These are phyloP conservation scores for Pontederia crassipes DNA, from an alignment of 176 grass and related monocot species.

Conservation along the genomic window DNA sequence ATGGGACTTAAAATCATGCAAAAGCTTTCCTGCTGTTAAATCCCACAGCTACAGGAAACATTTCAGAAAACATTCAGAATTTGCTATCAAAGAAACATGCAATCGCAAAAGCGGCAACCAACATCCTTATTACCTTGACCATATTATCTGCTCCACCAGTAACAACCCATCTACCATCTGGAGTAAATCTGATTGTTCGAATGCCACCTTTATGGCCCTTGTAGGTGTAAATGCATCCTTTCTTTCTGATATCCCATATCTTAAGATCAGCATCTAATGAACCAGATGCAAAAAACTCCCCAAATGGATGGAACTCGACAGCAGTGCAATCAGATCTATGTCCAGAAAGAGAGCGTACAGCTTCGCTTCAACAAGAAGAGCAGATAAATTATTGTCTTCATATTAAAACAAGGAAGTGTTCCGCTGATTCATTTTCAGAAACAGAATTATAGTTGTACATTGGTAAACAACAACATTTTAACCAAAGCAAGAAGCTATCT, in stretches of 20 bases:
- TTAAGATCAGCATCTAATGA: conserved; percentile 92
- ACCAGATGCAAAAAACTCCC: conserved; percentile 95
- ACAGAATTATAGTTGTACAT: neutral
- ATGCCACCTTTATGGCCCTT: conserved; percentile 72
- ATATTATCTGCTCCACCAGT: conserved; percentile 88
- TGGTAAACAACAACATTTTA: neutral
- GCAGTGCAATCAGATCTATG: conserved; percentile 71
- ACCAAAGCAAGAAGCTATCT: too few relatives aligned
- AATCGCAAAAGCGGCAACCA: conserved; percentile 1
- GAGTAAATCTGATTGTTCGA: conserved; percentile 76
- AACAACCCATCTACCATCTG: conserved; percentile 97
- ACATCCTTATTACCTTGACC: conserved; percentile 41
- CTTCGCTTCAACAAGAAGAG: conserved; percentile 21
- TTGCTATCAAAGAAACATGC: neutral
- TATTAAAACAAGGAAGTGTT: neutral
- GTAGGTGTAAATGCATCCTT: conserved; percentile 95
- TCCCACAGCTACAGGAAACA: conserved; percentile 52
- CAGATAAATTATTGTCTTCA: neutral
- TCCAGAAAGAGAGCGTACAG: conserved; percentile 67
- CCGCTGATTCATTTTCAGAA: too few relatives aligned
- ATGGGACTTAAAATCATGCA: conserved; percentile 98
- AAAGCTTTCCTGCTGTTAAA: conserved; percentile 91
- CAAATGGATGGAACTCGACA: conserved; percentile 96
- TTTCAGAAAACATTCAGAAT: too few relatives aligned
- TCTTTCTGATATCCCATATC: conserved; percentile 99